Conservation (phyloP, 148 eudicot species). For the Agrostemma githago region DNA sequence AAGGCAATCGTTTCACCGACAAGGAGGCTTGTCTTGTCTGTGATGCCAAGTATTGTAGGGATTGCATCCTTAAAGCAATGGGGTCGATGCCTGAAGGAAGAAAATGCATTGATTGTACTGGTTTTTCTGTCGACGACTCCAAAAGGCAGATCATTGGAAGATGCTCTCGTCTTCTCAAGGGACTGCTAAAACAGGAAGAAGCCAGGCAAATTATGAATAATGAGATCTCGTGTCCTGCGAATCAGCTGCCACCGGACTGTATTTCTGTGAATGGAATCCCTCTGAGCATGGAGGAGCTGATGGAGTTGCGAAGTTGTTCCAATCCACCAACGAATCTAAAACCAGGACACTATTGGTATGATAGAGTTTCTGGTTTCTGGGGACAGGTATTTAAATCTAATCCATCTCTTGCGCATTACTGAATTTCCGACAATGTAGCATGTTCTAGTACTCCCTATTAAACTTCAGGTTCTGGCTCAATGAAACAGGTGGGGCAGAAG, state of each 20-base stretch:
- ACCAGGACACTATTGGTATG: conserved; percentile 91
- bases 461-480: neutral
- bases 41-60: conserved; percentile 57
- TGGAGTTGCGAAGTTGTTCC: conserved; percentile 40
- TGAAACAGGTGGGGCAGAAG: conserved; percentile 65
- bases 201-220: conserved; percentile 46
- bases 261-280: conserved; percentile 54
- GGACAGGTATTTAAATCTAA: conserved; percentile 57
- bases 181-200: conserved; percentile 31
- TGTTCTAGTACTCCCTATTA: neutral
- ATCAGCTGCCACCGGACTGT: conserved; percentile 52
- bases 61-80: conserved; percentile 74
- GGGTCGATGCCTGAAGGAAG: conserved; percentile 98
- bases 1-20: conserved; percentile 47
- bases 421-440: neutral
- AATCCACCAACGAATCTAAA: conserved; percentile 65
- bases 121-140: conserved; percentile 53
- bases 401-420: neutral
- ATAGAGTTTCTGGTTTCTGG: conserved; percentile 79
- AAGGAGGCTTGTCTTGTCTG: conserved; percentile 78
- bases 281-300: conserved; percentile 49
- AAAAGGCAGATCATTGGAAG: conserved; percentile 58
- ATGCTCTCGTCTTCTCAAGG: conserved; percentile 49
- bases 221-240: conserved; percentile 50
- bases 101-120: conserved; percentile 71